Evolutionary conservation across 2,329 filamentous ascomycete genomes (phyloP).

Genomic region (Ceratocystiopsis brevicomis): DNA sequence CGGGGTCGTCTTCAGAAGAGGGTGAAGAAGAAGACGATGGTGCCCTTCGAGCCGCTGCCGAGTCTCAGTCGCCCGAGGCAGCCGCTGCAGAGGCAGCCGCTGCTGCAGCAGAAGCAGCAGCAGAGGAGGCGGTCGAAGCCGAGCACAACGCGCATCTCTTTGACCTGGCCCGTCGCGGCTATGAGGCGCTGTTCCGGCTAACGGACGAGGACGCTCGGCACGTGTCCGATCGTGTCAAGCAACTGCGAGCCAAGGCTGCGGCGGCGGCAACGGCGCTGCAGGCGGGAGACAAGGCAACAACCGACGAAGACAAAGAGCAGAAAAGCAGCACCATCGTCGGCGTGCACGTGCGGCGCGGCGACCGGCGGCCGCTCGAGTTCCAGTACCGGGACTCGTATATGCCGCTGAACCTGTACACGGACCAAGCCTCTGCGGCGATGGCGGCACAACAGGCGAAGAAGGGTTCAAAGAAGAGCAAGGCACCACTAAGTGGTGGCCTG

Average conservation of each 20-base stretch:
- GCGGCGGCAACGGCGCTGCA: no score
- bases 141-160: conserved; percentile 36
- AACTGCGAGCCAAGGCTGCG: conserved; percentile 30
- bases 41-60: no score
- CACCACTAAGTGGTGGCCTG: conserved; percentile 14
- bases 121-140: conserved; percentile 21
- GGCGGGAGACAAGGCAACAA: conserved; percentile 4
- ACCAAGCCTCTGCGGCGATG: conserved; percentile 34
- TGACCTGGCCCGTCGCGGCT: conserved; percentile 47
- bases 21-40: conserved; percentile 8
- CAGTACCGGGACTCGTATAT: conserved; percentile 65
- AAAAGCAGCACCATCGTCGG: conserved; percentile 40
- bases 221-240: conserved; percentile 36
- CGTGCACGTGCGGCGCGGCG: conserved; percentile 63
- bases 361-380: conserved; percentile 56
- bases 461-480: not conserved
- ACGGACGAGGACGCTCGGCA: conserved; percentile 46
- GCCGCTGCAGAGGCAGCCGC: no score
- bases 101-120: no score
- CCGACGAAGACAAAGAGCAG: conserved; percentile 13
- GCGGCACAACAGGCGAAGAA: conserved; percentile 12
- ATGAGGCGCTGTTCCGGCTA: conserved; percentile 56
- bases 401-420: conserved; percentile 48
- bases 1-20: conserved; percentile 8
- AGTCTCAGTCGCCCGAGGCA: no score